Base-by-base conservation (phyloP, 805 yeast species). In the Tetrapisispora taiwanensis region DNA sequence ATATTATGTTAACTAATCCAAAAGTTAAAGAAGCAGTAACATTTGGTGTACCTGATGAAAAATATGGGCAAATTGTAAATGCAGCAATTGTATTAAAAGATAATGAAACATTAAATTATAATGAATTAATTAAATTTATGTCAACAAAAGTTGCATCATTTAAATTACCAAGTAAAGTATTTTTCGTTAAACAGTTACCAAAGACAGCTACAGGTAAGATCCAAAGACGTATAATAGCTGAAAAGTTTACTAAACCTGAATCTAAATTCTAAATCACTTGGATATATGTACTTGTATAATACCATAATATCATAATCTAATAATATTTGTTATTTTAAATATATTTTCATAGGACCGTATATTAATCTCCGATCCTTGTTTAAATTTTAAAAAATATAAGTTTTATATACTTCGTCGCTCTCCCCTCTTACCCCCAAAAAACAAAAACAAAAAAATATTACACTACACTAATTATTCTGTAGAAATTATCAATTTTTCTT, bases 141-240 rank as follows among this genome's bases (percentile, higher is more conserved):
- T 56, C 58, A 10, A 63, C 58, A 12, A 72, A 69, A 52, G 63
- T 80, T 3, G 68, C 84, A 26, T 58, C 67, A 39, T 81, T 78
- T 66, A 81, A 81, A 62, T 67, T 81, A 12, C 88, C 89, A 1
- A 65, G 59, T 15, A 71, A 68, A 60, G 67, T 78, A 37, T 78
- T 68, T 58, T 74, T 81, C 54, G 77, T 80, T 8, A 74, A 78
- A 14, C 66, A 68, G 22, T 68, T 81, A 61, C 88, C 88, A 50
- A 81, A 81, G 69, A 79, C 86, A 2, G 82, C 89, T 7, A 81
- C 89, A 1, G 89, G 88, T 22, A 81, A 81, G 68, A 76, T 82
- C 45, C 87, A 82, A 64, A 70, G 89, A 56, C 67, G 84, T 50
- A 71, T 70, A 49, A 75, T 81, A 52, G 82, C 81, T 5, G 67